These are phyloP conservation scores for Protostelium mycophagum DNA, from an alignment of 78 protist genomes.

Conservation along the genomic window DNA sequence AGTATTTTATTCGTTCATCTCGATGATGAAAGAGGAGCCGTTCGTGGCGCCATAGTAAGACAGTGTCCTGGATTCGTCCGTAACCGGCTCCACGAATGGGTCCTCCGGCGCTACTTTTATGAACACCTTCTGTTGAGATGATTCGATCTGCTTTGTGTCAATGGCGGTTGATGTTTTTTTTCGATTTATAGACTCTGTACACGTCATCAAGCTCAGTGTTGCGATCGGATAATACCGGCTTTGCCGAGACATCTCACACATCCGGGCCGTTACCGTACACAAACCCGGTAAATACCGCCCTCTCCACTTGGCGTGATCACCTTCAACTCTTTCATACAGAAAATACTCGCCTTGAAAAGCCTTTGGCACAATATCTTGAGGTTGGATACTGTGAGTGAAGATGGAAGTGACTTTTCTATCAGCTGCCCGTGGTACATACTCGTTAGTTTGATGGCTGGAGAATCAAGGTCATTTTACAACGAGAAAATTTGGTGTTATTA, in stretches of 20 bases:
- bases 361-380: neutral
- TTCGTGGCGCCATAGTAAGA: neutral
- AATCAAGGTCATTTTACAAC: too few species aligned
- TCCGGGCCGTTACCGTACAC: too few species aligned
- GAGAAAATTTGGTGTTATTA: too few species aligned
- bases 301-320: too few species aligned
- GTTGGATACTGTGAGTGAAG: neutral
- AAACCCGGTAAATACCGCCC: too few species aligned
- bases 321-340: too few species aligned
- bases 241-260: too few species aligned
- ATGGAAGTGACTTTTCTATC: neutral
- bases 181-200: too few species aligned
- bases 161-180: neutral
- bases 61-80: neutral
- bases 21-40: neutral
- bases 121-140: neutral
- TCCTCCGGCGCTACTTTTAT: neutral
- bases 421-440: neutral
- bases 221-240: too few species aligned
- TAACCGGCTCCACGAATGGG: neutral
- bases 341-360: neutral
- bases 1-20: neutral
- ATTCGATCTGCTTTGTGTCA: neutral
- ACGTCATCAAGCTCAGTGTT: too few species aligned
- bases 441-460: neutral